phyloP scores from a whole-genome alignment of 164 flowering plant genomes.

The Litsea cubeba region DNA sequence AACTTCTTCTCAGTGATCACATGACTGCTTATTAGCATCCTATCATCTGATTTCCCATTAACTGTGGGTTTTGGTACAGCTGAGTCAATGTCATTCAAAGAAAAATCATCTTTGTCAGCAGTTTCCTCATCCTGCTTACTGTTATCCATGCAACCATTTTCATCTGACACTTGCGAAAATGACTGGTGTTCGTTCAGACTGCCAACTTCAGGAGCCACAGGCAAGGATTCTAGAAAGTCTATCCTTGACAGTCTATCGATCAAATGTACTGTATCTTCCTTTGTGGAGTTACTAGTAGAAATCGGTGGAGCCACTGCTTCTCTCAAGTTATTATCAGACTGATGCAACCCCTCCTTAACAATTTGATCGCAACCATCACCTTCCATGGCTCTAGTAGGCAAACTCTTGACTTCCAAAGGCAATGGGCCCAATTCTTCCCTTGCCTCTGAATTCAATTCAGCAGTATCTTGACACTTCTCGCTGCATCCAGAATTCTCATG shows the following conservation, averaged over 20 bases:
- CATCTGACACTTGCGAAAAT: slow-evolving; percentile 8
- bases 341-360: slow-evolving; percentile 20
- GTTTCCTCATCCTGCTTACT: slow-evolving; percentile 20
- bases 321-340: slow-evolving; percentile 9
- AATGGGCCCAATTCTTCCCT: not conserved
- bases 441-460: not conserved
- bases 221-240: slow-evolving; percentile 23
- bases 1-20: slow-evolving; percentile 12
- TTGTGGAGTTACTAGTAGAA: slow-evolving; percentile 17
- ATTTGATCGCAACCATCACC: slow-evolving; percentile 7
- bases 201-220: slow-evolving; percentile 8
- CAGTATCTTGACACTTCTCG: slow-evolving; percentile 9
- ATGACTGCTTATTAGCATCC: slow-evolving; percentile 5
- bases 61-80: slow-evolving; percentile 3
- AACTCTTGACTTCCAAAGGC: slow-evolving; percentile 17
- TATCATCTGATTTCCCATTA: slow-evolving; percentile 12
- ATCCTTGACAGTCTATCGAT: slow-evolving; percentile 18
- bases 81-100: slow-evolving; percentile 10
- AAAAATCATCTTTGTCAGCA: slow-evolving; percentile 7
- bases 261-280: slow-evolving; percentile 19
- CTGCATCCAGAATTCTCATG: slow-evolving; percentile 2
- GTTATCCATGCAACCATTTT: slow-evolving; percentile 13
- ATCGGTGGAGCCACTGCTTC: slow-evolving; percentile 15
- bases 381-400: slow-evolving; percentile 16
- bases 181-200: slow-evolving; percentile 13